Evolutionary conservation across 140 eudicot genomes (phyloP), one percentile per base, ranked within the genome.

Genomic region (Stevia rebaudiana): DNA sequence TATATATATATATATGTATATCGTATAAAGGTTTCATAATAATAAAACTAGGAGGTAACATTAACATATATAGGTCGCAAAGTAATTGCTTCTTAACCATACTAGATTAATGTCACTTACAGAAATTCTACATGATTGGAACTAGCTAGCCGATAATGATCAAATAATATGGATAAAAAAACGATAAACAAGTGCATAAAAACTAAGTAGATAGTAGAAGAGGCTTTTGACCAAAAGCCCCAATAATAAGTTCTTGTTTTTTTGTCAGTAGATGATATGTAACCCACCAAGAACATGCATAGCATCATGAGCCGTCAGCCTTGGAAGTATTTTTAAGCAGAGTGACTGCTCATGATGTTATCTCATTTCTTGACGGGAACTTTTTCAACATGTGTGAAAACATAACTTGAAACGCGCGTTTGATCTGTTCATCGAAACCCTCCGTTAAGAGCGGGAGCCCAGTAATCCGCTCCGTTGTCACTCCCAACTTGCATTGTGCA

Each of bases 251-350:
- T 73, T 65, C 21, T 54, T 42, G 35, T 56, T 74, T 57, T 57
- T 57, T 57, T 19, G 79, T 74, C 57, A 51, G 57, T 56, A 74
- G 73, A 74, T 51, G 13, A 48, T 71, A 17, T 63, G 59, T 63
- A 63, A 40, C 67, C 28, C 77, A 73, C 82, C 72, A 58, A 62
- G 76, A 71, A 63, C 47, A 81, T 80, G 84, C 82, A 90, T 90
- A 90, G 90, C 94, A 90, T 90, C 95, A 90, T 80, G 85, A 90
- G 94, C 95, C 86, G 79, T 90, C 97, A 90, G 83, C 82, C 97
- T 90, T 86, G 68, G 74, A 61, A 71, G 49, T 69, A 40, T 56
- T 51, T 40, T 55, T 83, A 15, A 75, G 95, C 95, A 90, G 97
- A 84, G 80, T 90, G 95, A 80, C 88, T 90, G 97, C 89, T 90